phyloP scores from a whole-genome alignment of 208 protist species.

The Leishmania amazonensis region DNA sequence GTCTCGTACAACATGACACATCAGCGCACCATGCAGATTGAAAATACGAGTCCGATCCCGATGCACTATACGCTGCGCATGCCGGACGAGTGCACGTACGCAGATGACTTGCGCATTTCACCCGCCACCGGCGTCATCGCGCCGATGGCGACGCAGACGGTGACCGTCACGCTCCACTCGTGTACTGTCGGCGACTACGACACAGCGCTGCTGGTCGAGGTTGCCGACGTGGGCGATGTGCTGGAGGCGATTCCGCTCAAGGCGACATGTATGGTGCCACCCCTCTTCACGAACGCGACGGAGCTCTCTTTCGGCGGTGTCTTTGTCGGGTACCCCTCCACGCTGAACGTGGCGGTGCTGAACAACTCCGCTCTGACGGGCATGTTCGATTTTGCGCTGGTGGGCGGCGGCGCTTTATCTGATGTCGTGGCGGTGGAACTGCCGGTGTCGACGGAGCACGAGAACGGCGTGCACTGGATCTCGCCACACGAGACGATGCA shows the following conservation, averaged over 20 bases:
- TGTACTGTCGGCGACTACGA: constrained; percentile 81
- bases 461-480: constrained; percentile 30
- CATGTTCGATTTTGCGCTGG: constrained; percentile 90
- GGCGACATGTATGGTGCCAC: constrained; percentile 85
- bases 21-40: constrained; percentile 64
- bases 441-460: constrained; percentile 30
- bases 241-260: constrained; percentile 88
- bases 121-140: constrained; percentile 73
- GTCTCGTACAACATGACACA: constrained; percentile 94
- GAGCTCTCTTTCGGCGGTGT: constrained; percentile 88
- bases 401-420: constrained; percentile 49
- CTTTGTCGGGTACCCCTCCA: constrained; percentile 93
- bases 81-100: constrained; percentile 50
- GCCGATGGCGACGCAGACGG: constrained; percentile 51
- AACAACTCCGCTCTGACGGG: constrained; percentile 93
- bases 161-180: constrained; percentile 85
- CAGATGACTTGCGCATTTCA: constrained; percentile 73
- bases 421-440: constrained; percentile 31
- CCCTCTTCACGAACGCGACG: constrained; percentile 62
- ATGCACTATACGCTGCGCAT: constrained; percentile 90
- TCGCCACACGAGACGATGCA: constrained; percentile 45
- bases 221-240: constrained; percentile 91
- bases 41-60: constrained; percentile 95
- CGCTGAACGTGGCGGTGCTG: constrained; percentile 79
- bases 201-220: constrained; percentile 89